Evolutionary conservation across 345 rosid genomes (phyloP).

Genomic region (Eucalyptus regnans): DNA sequence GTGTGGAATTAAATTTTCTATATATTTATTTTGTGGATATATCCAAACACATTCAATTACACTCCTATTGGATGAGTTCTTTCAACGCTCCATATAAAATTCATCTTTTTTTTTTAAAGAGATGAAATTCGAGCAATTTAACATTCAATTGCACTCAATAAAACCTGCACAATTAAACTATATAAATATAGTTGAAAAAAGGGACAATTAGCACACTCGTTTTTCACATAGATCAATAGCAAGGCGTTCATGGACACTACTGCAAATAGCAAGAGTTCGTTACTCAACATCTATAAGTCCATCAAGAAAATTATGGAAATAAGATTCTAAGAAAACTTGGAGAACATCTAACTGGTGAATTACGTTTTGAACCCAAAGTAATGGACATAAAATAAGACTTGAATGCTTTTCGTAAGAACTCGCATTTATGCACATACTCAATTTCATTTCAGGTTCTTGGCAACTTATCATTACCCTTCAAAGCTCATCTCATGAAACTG

Average conservation of each 20-base stretch:
- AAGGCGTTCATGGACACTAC: background rate
- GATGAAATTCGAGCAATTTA: background rate
- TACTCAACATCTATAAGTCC: background rate
- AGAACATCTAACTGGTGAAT: background rate
- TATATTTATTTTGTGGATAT: background rate
- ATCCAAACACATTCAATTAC: background rate
- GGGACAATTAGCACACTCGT: background rate
- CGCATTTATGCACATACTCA: background rate
- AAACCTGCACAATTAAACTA: background rate
- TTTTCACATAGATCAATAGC: background rate
- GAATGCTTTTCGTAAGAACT: background rate
- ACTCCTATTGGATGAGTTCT: background rate
- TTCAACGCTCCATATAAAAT: background rate
- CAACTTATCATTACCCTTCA: background rate
- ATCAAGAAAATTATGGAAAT: background rate
- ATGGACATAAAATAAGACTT: background rate
- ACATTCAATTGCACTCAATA: background rate
- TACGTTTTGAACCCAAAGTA: background rate
- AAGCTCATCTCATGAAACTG: background rate
- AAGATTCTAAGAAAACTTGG: background rate
- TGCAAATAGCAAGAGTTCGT: background rate
- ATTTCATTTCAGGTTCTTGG: background rate
- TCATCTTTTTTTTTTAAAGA: background rate
- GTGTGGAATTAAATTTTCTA: background rate
- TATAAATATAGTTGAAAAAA: background rate